Evolutionary conservation across 2,329 filamentous ascomycete species (phyloP).

Genomic region (Pseudocercospora fijiensis): DNA sequence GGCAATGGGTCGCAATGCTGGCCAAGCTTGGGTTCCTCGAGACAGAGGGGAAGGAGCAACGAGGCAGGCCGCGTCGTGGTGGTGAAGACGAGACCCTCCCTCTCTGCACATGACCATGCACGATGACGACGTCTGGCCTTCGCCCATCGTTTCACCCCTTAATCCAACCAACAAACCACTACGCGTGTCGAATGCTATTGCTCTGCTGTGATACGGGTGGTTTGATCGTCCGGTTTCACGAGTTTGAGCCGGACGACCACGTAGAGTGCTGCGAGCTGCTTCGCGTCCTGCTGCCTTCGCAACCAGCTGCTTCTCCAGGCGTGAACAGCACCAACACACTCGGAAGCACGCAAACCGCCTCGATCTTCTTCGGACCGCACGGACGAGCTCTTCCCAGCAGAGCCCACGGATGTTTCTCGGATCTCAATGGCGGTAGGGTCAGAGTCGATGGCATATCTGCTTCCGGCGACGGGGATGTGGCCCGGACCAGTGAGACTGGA

Average conservation of each 20-base stretch:
- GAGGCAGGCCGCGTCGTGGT: not conserved
- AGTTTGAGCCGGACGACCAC: not conserved
- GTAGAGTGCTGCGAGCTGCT: not conserved
- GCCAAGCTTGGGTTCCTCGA: not conserved
- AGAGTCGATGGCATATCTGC: not conserved
- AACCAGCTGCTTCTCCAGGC: not conserved
- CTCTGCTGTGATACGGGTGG: not conserved
- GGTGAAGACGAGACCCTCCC: not conserved
- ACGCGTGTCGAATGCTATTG: not conserved
- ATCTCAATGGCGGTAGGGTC: conserved; percentile 12
- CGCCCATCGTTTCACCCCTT: not conserved
- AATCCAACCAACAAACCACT: not conserved
- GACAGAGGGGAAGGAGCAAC: not conserved
- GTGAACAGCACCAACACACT: conserved; percentile 15
- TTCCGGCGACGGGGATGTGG: not conserved
- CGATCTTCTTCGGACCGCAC: conserved; percentile 10
- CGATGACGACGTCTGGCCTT: not conserved
- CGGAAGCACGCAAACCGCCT: conserved; percentile 13
- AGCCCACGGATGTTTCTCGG: conserved; percentile 20
- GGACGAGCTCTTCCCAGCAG: conserved; percentile 12
- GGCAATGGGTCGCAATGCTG: not conserved
- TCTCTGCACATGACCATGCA: not conserved
- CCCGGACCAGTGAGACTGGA: not conserved
- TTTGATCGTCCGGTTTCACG: not conserved
- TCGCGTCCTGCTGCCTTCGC: not conserved